phyloP scores from a whole-genome alignment of 2,329 filamentous ascomycete genomes.

The Sarocladium oryzae region DNA sequence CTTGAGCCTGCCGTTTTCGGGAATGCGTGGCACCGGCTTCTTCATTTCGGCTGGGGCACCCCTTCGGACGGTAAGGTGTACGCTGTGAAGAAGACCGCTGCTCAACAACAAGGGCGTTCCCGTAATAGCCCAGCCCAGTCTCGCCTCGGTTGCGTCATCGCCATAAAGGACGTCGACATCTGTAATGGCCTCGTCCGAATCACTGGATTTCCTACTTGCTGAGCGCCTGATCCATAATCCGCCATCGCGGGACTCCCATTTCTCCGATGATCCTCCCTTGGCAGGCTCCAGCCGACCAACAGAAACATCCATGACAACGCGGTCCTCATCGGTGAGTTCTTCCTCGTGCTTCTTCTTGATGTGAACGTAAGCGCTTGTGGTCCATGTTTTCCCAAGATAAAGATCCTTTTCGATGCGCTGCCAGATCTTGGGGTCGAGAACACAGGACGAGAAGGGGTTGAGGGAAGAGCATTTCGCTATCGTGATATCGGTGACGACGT shows the following conservation, averaged over 20 bases:
- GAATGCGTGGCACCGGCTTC: constrained; percentile 70
- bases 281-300: constrained; percentile 68
- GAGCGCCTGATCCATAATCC: constrained; percentile 81
- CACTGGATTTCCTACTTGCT: constrained; percentile 63
- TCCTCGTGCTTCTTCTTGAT: constrained; percentile 81
- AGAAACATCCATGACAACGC: constrained; percentile 71
- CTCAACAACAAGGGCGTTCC: constrained; percentile 69
- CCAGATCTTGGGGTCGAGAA: constrained; percentile 66
- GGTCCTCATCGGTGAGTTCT: constrained; percentile 67
- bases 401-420: constrained; percentile 85
- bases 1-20: constrained; percentile 90
- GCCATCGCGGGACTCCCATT: constrained; percentile 70
- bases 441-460: constrained; percentile 70
- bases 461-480: constrained; percentile 69
- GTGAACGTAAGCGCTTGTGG: constrained; percentile 72
- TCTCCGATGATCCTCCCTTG: constrained; percentile 37
- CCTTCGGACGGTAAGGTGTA: constrained; percentile 71
- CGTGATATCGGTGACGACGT: constrained; percentile 79
- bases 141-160: constrained; percentile 83
- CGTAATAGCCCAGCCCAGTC: constrained; percentile 75
- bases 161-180: constrained; percentile 84
- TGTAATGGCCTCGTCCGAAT: constrained; percentile 69
- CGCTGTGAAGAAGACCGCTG: constrained; percentile 53
- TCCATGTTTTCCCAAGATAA: constrained; percentile 68
- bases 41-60: constrained; percentile 58